These are phyloP conservation scores for Phytophthora quininea DNA, from an alignment of 352 stramenopile species.

Conservation along the genomic window DNA sequence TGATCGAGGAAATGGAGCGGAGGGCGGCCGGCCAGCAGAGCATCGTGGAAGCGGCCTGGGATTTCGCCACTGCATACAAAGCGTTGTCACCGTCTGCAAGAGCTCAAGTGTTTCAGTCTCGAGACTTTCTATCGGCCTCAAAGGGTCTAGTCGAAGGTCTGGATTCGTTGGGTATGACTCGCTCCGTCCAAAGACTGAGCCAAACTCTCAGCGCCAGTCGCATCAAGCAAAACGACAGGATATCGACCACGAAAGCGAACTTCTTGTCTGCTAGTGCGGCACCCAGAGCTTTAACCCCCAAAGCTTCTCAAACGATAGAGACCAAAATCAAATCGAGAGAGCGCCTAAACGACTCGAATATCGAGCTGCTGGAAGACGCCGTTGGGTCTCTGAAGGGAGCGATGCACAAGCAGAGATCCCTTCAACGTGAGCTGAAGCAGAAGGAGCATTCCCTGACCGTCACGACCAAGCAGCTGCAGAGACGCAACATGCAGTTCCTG, in stretches of 20 bases:
- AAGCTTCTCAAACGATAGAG: conserved; percentile 5
- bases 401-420: conserved; percentile 37
- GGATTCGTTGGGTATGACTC: conserved; percentile 36
- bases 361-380: conserved; percentile 48
- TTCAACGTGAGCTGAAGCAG: conserved; percentile 38
- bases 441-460: conserved; percentile 25
- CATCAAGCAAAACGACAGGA: background rate
- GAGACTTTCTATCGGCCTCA: conserved; percentile 46
- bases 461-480: conserved; percentile 27
- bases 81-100: conserved; percentile 39
- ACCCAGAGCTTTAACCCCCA: conserved; percentile 12
- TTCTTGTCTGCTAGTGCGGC: conserved; percentile 23
- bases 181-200: conserved; percentile 21
- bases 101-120: conserved; percentile 44
- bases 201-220: conserved; percentile 12
- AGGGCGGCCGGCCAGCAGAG: conserved; percentile 37
- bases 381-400: conserved; percentile 46
- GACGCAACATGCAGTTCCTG: conserved; percentile 42
- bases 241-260: conserved; percentile 11
- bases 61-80: conserved; percentile 48
- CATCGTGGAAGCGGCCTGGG: conserved; percentile 49
- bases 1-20: conserved; percentile 54
- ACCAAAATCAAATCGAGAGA: conserved; percentile 20
- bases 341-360: conserved; percentile 38
- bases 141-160: conserved; percentile 45